Percentiles rank a stretch among this genome's conserved stretches.
phyloP scores from a whole-genome alignment of 2,329 filamentous ascomycete species.

The Botrytis sinoallii region DNA sequence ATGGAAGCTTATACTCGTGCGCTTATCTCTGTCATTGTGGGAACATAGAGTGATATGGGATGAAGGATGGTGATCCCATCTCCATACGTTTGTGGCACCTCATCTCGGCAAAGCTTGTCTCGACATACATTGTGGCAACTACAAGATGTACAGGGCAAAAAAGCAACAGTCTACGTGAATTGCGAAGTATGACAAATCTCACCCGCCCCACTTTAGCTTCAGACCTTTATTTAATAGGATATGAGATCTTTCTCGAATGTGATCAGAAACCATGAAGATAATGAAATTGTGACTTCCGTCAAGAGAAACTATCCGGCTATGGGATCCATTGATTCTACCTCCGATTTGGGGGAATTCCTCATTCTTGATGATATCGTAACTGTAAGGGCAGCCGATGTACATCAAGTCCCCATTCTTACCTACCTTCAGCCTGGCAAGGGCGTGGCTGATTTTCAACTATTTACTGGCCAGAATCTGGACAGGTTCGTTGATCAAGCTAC shows the following conservation, averaged over 20 bases:
- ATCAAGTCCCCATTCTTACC: constrained; percentile 22
- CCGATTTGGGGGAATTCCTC: not conserved
- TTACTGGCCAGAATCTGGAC: constrained; percentile 23
- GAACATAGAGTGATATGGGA: not conserved
- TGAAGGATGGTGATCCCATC: not conserved
- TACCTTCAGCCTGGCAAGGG: constrained; percentile 23
- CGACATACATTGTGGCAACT: not conserved
- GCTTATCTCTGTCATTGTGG: not conserved
- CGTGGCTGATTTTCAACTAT: constrained; percentile 25
- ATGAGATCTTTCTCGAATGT: not conserved
- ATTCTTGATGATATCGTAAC: constrained; percentile 23
- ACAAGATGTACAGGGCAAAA: not conserved
- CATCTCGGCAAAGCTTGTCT: not conserved
- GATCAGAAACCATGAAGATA: not conserved
- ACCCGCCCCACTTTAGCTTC: not conserved
- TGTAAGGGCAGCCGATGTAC: constrained; percentile 20
- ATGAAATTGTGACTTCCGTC: not conserved
- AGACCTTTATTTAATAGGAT: not conserved
- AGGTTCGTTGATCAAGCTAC: constrained; percentile 24
- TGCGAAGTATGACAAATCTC: not conserved
- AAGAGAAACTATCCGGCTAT: not conserved
- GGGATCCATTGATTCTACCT: too few species aligned
- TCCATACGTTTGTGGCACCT: not conserved
- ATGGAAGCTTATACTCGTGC: not conserved
- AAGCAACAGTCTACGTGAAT: not conserved